Evolutionary conservation across 768 basidiomycete species (phyloP), one percentile per base, ranked within the genome.

Genomic region (Rhizopogon vulgaris): DNA sequence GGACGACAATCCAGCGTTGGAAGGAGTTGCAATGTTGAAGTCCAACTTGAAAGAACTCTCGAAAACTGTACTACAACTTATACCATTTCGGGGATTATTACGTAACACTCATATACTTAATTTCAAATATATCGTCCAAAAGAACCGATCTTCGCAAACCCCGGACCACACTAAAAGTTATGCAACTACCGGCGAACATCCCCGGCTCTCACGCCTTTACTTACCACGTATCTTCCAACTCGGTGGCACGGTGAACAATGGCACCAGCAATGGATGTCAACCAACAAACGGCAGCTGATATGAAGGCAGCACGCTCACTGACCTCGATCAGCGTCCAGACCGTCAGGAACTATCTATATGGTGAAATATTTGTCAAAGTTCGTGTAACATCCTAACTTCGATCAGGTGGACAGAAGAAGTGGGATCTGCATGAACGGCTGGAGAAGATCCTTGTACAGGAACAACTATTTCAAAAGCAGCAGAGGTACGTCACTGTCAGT

Each of bases 391-490:
- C 24, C 28, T 52, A 17, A 18, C 18, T 28, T n/a, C 8, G 15
- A 15, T 30, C 27, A 87, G 85, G 74, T 59, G 78, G 79, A 14
- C 57, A 66, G 15, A 61, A 58, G 1, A 73, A 73, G 45, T 87
- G 81, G 83, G 61, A 75, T n/a, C 73, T 61, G 38, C 76, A 74
- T 36, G 53, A 71, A 22, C 67, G 66, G 24, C 63, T 87, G 1
- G 69, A 78, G 10, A 52, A 62, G 1, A 56, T 82, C 9, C 60
- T 89, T 42, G 67, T 76, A 34, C 67, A 68, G 7, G 86, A 88
- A 51, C 75, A 79, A 0, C 63, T 73, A 12, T 86, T 87, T 49
- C 77, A 84, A 62, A 85, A 84, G 61, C 70, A 76, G 0, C 59
- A 69, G 28, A 77, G 77, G 85, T 84, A 51, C 49, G 59, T 48